These are phyloP conservation scores for Boletus coccyginus DNA, from an alignment of 768 basidiomycete genomes.

Conservation along the genomic window DNA sequence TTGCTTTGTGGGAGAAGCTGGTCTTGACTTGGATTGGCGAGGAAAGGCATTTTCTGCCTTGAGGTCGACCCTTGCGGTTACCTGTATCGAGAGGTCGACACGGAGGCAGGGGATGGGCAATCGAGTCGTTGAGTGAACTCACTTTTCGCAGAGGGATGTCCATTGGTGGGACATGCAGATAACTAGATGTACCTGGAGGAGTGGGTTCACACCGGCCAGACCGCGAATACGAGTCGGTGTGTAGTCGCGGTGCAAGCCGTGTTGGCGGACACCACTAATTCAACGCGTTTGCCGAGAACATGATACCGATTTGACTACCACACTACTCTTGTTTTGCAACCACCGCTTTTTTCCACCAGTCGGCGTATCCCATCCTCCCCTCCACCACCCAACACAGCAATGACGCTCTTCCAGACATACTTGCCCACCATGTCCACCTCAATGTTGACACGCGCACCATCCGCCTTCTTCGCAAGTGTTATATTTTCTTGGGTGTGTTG, in stretches of 20 bases:
- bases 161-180: conserved; percentile 25
- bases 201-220: background rate
- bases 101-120: background rate
- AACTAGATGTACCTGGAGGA: background rate
- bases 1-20: conserved; percentile 48
- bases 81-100: conserved; percentile 36
- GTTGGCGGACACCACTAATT: background rate
- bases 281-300: conserved; percentile 7
- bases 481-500: conserved; percentile 90
- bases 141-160: conserved; percentile 48
- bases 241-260: conserved; percentile 5
- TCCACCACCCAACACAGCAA: conserved; percentile 58
- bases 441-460: conserved; percentile 86
- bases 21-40: conserved; percentile 40
- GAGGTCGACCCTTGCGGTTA: conserved; percentile 51
- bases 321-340: conserved; percentile 37
- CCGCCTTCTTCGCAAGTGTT: conserved; percentile 67
- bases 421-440: conserved; percentile 96
- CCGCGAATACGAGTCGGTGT: background rate
- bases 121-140: conserved; percentile 7
- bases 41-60: conserved; percentile 31
- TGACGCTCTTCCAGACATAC: conserved; percentile 83
- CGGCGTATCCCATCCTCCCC: conserved; percentile 46
- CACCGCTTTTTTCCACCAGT: conserved; percentile 55
- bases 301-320: background rate